Percentiles rank a stretch among this genome's conserved stretches.
phyloP scores from a whole-genome alignment of 192 early-diverging fungal species.

The Coemansia sp. region DNA sequence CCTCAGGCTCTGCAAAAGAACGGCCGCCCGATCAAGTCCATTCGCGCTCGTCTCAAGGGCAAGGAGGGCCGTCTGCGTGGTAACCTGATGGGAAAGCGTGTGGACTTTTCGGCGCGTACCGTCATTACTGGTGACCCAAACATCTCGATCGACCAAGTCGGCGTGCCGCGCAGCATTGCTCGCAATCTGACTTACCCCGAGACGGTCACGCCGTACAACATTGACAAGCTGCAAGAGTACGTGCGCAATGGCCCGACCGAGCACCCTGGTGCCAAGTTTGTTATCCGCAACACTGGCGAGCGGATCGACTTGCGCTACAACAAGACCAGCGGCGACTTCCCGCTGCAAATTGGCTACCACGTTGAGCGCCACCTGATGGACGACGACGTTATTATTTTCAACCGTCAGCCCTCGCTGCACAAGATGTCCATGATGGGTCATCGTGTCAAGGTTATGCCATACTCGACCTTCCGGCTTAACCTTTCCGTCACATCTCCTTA shows the following conservation, averaged over 20 bases:
- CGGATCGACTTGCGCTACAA: constrained; percentile 88
- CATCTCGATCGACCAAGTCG: constrained; percentile 96
- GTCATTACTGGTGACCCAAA: constrained; percentile 99
- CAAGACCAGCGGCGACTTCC: constrained; percentile 77
- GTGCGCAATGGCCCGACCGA: constrained; percentile 89
- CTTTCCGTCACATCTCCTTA: constrained; percentile 97
- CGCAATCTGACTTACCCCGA: constrained; percentile 97
- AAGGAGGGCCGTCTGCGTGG: constrained; percentile 98
- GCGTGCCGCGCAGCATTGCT: constrained; percentile 96
- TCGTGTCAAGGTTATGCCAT: constrained; percentile 95
- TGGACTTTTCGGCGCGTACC: constrained; percentile 98
- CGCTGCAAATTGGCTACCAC: constrained; percentile 86
- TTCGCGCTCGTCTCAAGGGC: constrained; percentile 95
- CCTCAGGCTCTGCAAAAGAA: constrained; percentile 90
- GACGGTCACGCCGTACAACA: constrained; percentile 95
- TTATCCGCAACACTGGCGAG: constrained; percentile 92
- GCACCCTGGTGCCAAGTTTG: constrained; percentile 97
- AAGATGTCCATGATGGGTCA: constrained; percentile 99
- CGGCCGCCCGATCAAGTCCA: constrained; percentile 93
- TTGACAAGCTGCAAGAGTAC: constrained; percentile 80
- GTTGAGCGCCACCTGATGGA: constrained; percentile 96
- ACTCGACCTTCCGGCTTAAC: constrained; percentile 97
- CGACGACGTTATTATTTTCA: constrained; percentile 97
- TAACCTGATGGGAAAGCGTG: constrained; percentile 99
- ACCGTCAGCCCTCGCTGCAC: constrained; percentile 97